Base-by-base conservation (phyloP, 192 early-diverging fungal genomes). In the Coemansia sp. region DNA sequence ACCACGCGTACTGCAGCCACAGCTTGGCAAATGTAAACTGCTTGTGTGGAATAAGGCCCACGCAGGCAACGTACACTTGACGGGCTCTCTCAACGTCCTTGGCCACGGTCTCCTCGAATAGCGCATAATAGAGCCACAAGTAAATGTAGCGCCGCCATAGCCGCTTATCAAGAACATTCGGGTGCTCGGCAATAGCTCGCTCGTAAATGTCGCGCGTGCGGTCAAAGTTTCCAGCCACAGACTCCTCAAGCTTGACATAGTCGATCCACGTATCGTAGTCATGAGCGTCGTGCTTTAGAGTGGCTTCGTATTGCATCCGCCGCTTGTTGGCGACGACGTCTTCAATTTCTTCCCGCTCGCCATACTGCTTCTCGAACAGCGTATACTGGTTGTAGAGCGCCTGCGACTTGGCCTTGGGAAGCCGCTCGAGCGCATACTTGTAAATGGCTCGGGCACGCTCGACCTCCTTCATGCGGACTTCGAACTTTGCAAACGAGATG, bases 231-330 rank as follows among this genome's bases (percentile, higher is more conserved):
- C 88, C 90, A 37, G 62, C 65, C 1, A 86, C 78, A 0, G 83
- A 76, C 64, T 98, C 98, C 63, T 99, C 98, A 15, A 99, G 78
- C 58, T 90, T 83, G 18, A 87, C 88, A 73, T 96, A 98, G 75
- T 98, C 98, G 59, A 99, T 94, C 98, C 98, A 99, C n/a, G 90
- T 80, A 61, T 99, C 98, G 72, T 98, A 98, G 72, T 99, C 97
- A 20, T 89, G 86, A n/a, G 93, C 84, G 64, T 93, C 94, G 4
- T 45, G 50, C 44, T 75, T 83, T 20, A 93, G 70, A 27, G 84
- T 82, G 59, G 91, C 88, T 69, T 97, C 95, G 79, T 99, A 99
- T 59, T 95, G 89, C 37, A 92, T 78, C 18, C 98, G 83, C 34
- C 98, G 85, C 80, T 97, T 98, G 38, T 85, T 86, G 35, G 92